A percentile compares a stretch with the other conserved stretches of the same genome.
phyloP scores from a whole-genome alignment of 78 protist genomes.

The Protostelium mycophagum region DNA sequence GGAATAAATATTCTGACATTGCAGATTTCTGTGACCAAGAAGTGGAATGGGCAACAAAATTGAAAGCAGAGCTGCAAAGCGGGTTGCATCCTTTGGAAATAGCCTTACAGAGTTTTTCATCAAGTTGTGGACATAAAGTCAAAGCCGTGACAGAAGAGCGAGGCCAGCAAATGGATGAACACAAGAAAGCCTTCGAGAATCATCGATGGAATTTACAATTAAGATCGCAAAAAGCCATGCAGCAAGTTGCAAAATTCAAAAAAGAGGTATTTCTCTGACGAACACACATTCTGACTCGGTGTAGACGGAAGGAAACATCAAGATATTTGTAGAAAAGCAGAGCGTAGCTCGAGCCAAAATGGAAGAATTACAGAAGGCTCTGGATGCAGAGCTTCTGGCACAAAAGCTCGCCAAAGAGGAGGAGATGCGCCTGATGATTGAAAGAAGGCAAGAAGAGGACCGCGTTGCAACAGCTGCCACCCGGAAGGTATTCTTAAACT shows the following conservation, averaged over 20 bases:
- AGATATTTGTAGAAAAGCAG: neutral
- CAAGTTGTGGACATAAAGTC: neutral
- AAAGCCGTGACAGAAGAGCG: neutral
- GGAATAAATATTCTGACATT: neutral
- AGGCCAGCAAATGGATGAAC: neutral
- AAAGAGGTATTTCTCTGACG: too few relatives aligned
- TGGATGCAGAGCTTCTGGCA: neutral
- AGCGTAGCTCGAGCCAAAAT: neutral
- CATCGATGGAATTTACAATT: neutral
- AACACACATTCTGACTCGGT: too few relatives aligned
- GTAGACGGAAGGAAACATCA: neutral
- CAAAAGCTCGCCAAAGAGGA: neutral
- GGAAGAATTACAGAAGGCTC: neutral
- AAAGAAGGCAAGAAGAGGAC: neutral
- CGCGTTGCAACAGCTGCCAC: neutral
- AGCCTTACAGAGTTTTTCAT: neutral
- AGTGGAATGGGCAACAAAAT: neutral
- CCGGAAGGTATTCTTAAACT: neutral
- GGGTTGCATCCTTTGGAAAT: neutral
- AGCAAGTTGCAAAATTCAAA: neutral
- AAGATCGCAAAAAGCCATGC: neutral
- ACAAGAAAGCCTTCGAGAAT: neutral
- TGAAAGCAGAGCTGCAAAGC: neutral
- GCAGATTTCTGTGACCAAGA: neutral
- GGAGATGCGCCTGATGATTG: neutral